Evolutionary conservation across 2,329 filamentous ascomycete species (phyloP).

Genomic region (Exophiala spinifera): DNA sequence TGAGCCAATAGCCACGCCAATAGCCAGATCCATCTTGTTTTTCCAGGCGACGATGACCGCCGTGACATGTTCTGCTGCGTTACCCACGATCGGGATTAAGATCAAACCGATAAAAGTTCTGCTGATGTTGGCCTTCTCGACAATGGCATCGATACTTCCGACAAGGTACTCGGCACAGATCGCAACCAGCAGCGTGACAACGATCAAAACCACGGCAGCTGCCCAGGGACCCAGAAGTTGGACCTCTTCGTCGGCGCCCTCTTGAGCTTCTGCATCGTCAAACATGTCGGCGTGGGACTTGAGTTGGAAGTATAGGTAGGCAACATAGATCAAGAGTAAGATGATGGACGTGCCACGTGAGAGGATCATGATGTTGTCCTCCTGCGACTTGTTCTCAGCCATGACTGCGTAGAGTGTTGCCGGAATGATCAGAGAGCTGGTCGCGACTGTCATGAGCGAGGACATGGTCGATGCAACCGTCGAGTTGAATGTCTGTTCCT

Average conservation of each 20-base stretch:
- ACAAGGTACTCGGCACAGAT: constrained; percentile 76
- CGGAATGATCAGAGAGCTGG: constrained; percentile 75
- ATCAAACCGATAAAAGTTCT: constrained; percentile 80
- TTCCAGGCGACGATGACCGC: constrained; percentile 75
- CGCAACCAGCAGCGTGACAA: constrained; percentile 67
- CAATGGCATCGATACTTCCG: constrained; percentile 70
- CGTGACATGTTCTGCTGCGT: constrained; percentile 77
- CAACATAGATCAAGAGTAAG: constrained; percentile 68
- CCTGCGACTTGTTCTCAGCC: constrained; percentile 38
- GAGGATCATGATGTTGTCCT: constrained; percentile 62
- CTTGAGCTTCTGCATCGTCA: constrained; percentile 46
- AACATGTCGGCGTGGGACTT: constrained; percentile 72
- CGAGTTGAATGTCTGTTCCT: constrained; percentile 61
- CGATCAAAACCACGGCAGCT: constrained; percentile 63
- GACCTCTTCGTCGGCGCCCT: constrained; percentile 37
- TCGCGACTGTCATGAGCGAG: constrained; percentile 71
- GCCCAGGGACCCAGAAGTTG: constrained; percentile 61
- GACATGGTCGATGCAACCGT: constrained; percentile 54
- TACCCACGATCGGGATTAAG: constrained; percentile 74
- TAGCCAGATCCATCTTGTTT: constrained; percentile 65
- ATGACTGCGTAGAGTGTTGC: constrained; percentile 70
- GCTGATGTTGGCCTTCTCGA: constrained; percentile 67
- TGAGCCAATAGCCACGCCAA: constrained; percentile 77
- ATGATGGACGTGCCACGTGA: constrained; percentile 76
- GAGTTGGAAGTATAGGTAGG: constrained; percentile 77